Evolutionary conservation across 2,329 filamentous ascomycete species (phyloP).

Genomic region (Polychaeton citri): DNA sequence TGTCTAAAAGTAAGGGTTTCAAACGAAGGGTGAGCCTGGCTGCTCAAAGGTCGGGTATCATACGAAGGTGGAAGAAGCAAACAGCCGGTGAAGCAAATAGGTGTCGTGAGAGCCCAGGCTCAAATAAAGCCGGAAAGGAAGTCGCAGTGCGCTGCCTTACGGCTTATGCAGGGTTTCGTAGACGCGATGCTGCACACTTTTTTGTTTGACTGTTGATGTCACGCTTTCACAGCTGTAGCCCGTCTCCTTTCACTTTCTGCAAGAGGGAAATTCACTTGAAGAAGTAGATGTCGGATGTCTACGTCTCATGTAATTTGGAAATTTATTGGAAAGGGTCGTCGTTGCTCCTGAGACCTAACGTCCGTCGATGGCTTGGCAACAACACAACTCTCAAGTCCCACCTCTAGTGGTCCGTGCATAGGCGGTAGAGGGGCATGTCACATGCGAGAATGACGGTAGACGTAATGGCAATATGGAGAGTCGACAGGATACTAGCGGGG

Average conservation of each 20-base stretch:
- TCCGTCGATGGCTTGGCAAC: not conserved
- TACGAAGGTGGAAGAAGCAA: slow-evolving; percentile 1
- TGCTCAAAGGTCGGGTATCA: slow-evolving; percentile 3
- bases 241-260: too few relatives aligned
- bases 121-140: slow-evolving; percentile 1
- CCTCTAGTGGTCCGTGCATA: not conserved
- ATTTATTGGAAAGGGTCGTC: too few relatives aligned
- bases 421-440: not conserved
- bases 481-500: too few relatives aligned
- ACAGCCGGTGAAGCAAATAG: not conserved
- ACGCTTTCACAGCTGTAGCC: too few relatives aligned
- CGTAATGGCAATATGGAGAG: too few relatives aligned
- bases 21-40: slow-evolving; percentile 7
- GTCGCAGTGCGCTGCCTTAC: not conserved
- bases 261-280: too few relatives aligned
- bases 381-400: not conserved
- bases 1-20: too few relatives aligned
- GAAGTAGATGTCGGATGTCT: too few relatives aligned
- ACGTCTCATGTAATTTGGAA: too few relatives aligned
- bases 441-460: not conserved
- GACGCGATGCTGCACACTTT: not conserved
- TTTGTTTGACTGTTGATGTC: not conserved
- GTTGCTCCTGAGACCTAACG: slow-evolving; percentile 1
- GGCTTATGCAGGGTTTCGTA: slow-evolving; percentile 1
- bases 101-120: not conserved